phyloP scores from a whole-genome alignment of 108 stramenopile species.

The Chaetoceros tenuissimus region DNA sequence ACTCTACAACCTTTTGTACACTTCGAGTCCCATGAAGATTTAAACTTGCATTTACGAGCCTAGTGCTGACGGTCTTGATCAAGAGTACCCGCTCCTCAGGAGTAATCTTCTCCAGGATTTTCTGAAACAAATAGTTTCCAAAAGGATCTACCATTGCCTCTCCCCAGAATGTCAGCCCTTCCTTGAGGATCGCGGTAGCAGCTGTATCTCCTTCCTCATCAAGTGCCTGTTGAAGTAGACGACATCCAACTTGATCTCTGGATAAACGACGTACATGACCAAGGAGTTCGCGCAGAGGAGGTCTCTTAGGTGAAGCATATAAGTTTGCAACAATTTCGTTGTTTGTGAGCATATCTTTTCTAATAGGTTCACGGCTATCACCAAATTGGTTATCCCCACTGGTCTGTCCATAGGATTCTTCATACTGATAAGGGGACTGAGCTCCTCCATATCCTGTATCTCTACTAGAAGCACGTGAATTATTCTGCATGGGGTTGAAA shows the following conservation, averaged over 20 bases:
- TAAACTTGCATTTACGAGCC: constrained; percentile 89
- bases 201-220: constrained; percentile 89
- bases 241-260: constrained; percentile 91
- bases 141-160: constrained; percentile 97
- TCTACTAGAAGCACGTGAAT: not conserved
- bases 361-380: not conserved
- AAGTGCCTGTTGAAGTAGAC: constrained; percentile 91
- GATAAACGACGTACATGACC: constrained; percentile 84
- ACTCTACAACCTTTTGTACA: constrained; percentile 95
- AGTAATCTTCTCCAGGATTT: constrained; percentile 89
- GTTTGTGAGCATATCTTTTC: not conserved
- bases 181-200: constrained; percentile 84
- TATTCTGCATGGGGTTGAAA: not conserved
- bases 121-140: constrained; percentile 97
- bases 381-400: not conserved
- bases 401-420: not conserved
- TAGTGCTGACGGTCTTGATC: constrained; percentile 71
- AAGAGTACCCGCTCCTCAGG: constrained; percentile 79
- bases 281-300: constrained; percentile 67
- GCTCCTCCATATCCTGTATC: not conserved
- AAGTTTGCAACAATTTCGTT: constrained; percentile 35
- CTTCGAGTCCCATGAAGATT: constrained; percentile 96
- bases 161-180: constrained; percentile 90
- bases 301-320: constrained; percentile 65
- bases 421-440: not conserved